Base-by-base conservation (phyloP, 352 stramenopile species). In the Pythium insidiosum region DNA sequence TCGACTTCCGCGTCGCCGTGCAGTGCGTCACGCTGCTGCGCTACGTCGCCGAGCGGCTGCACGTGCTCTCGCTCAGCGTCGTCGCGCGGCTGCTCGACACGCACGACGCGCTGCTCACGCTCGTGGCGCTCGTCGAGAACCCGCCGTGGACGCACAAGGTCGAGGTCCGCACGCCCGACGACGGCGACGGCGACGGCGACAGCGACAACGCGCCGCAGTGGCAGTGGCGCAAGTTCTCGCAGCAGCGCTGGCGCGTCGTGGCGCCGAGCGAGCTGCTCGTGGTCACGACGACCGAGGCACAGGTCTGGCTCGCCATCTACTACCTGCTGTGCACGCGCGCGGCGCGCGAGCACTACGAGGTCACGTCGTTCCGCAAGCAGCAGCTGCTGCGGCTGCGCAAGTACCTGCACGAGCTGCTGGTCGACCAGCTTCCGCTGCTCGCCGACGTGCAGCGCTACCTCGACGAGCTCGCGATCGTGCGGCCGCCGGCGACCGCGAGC, bases 351-450 rank as follows among this genome's bases (percentile, higher is more conserved):
- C 72, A 95, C 25, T 98, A 98, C 61, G 80, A 95, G 37, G 65
- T 98, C 20, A 97, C 96, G 25, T 81, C 86, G 43, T 98, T 94
- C 47, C 82, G 95, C 34, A 98, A 97, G 45, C 72, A 90, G 31
- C 77, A 95, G 39, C 61, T 98, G 11, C 65, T 98, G 21, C 78
- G 94, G 39, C 61, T 97, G 18, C 82, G 94, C 36, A 97, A 96
- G 65, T 98, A 97, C 62, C 43, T 98, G 24, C 97, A 97, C 49
- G 86, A 97, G 23, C 40, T 97, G 6, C 56, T 98, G 15, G 43
- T 98, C 1, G 95, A 98, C 50, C 95, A 98, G 51, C 58, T 98
- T 6, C 95, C 95, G 18, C 58, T 98, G n/a, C 78, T 98, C 10
- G 53, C 68, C 6, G 90, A 97, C 35, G 73, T 98, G 3, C 87